Conservation (phyloP, 176 grass and related monocot species). For the Musa troglodytarum region DNA sequence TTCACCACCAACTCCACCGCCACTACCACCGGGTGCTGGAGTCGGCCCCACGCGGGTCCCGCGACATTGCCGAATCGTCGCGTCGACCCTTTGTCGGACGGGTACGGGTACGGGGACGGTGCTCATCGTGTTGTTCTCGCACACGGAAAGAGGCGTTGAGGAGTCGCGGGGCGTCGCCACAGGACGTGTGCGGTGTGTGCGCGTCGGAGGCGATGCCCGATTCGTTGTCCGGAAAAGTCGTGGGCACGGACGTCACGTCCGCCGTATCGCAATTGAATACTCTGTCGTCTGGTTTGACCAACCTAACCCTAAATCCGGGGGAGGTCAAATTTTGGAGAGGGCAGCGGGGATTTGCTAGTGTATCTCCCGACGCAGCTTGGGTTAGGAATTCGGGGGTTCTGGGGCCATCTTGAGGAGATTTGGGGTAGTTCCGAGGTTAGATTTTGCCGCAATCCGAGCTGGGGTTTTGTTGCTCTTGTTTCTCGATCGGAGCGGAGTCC, state of each 20-base stretch:
- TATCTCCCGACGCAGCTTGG: background rate
- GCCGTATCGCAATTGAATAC: background rate
- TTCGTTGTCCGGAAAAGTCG: background rate
- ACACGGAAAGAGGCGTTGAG: background rate
- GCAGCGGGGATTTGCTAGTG: background rate
- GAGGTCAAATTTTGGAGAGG: background rate
- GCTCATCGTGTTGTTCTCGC: background rate
- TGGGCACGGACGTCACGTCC: background rate
- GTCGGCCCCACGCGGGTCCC: no score
- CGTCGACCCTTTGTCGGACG: no score
- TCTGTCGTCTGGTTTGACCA: background rate
- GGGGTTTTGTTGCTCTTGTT: background rate
- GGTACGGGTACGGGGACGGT: no score
- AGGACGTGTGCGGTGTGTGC: background rate
- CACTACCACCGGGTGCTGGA: no score
- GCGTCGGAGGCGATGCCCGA: background rate
- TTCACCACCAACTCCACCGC: no score
- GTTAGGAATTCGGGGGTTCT: background rate
- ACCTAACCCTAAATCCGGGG: background rate
- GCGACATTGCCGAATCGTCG: no score
- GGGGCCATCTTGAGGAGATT: background rate
- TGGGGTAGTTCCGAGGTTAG: background rate
- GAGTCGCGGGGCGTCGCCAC: background rate
- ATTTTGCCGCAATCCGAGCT: background rate
- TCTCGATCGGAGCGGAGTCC: background rate